Evolutionary conservation across 345 rosid species (phyloP), one percentile per base, ranked within the genome.

Genomic region (Heritiera littoralis): DNA sequence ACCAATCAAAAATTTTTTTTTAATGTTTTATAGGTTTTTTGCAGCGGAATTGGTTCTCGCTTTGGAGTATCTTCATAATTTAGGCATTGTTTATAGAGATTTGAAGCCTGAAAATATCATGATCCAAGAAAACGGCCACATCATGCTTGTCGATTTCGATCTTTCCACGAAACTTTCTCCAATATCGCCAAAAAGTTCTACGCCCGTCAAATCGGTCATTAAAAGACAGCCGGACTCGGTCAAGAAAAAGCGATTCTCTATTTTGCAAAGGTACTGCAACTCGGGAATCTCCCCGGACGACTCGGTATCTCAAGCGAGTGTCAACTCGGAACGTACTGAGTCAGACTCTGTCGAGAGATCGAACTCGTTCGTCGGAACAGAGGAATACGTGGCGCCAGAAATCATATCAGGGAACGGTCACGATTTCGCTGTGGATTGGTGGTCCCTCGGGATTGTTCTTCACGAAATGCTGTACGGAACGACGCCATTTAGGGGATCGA

Each of bases 61-160:
- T 65, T 72, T 95, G 81, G 94, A 92, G 15, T 92, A 92, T 85
- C 86, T 95, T 55, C 99, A 95, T 81, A 79, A 79, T 13, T 58
- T 80, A 74, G 98, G 97, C 40, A 90, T 95, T 32, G 97, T 89
- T 0, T 95, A 93, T 82, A 81, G 98, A 72, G 98, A 95, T 87
- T 78, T 95, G 70, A 95, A 95, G 81, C 98, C 98, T 4, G 98
- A 95, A 30, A 95, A 95, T 78, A 82, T 95, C 9, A 82, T 93
- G 92, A 88, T 95, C 61, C 98, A 93, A 77, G 95, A 89, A 65
- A 86, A 83, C 60, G 98, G 98, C 74, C 98, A 95, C 81, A 75
- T 95, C 72, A 95, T 95, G 98, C 89, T 95, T 8, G 95, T 95
- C 11, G 98, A 95, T 85, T 95, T 93, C 82, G 98, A 95, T 78